Base-by-base conservation (phyloP, 495 filamentous ascomycete species). In the Daldinia decipiens region DNA sequence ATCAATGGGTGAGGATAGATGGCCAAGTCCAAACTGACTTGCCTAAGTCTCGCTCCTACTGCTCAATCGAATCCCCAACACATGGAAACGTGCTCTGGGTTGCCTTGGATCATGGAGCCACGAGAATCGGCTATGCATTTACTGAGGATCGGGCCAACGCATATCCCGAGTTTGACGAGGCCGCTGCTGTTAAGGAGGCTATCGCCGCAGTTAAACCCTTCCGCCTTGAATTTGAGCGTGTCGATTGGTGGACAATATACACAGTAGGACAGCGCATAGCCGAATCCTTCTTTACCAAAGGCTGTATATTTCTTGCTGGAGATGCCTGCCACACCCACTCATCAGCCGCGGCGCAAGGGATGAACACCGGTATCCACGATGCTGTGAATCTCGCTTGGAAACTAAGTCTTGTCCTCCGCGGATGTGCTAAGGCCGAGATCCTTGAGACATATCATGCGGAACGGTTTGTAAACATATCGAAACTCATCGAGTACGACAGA, bases 361-460 rank as follows among this genome's bases (percentile, higher is more conserved):
- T 90, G 82, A 90, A 90, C 68, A 85, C 84, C 0, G 87, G 88
- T 0, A 85, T 89, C 27, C 82, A 85, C 40, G 87, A 90, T 57
- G 80, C 86, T 0, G 78, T 88, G 38, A 88, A 89, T 57, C 79
- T 90, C 0, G 84, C 82, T 8, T 90, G 88, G 88, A 86, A 86
- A 67, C 74, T 87, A 21, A 79, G 74, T 1, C 58, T 75, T 7
- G 80, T 78, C 5, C 62, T 86, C 1, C 58, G 68, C 5, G 65
- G 66, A 7, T 26, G 71, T n/a, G 68, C 70, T 1, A n/a, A 5
- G 0, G 64, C 73, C 5, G 59, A 27, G 4, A 53, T 83, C 9
- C 65, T 84, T 0, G 51, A 77, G n/a, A 83, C 76, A 3, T 84
- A 82, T 56, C 51, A 81, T 58, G 62, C 64, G 27, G 82, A 84